A percentile compares a stretch with the other conserved stretches of the same genome.
These are phyloP conservation scores for Clonostachys chloroleuca DNA, from an alignment of 2,329 filamentous ascomycete species.

Conservation along the genomic window DNA sequence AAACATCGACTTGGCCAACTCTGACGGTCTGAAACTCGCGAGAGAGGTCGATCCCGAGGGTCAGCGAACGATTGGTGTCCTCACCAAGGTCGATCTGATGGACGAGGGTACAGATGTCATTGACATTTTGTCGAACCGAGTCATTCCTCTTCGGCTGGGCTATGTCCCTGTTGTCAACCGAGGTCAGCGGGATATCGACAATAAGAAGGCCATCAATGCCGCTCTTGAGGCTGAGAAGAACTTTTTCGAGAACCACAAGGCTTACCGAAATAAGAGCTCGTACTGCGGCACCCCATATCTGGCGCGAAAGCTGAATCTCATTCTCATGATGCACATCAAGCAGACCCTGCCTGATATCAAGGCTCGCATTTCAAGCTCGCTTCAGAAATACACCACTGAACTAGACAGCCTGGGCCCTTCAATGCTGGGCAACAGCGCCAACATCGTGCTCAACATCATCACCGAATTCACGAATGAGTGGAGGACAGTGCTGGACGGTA, in stretches of 20 bases:
- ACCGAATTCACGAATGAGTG: slow-evolving; percentile 99
- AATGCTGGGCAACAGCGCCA: slow-evolving; percentile 91
- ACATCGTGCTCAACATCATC: slow-evolving; percentile 97
- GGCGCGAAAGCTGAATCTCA: slow-evolving; percentile 93
- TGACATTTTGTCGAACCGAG: slow-evolving; percentile 94
- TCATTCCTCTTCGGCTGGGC: slow-evolving; percentile 90
- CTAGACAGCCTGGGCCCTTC: slow-evolving; percentile 83
- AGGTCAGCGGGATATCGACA: slow-evolving; percentile 97
- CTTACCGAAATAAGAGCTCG: slow-evolving; percentile 95
- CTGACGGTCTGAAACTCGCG: slow-evolving; percentile 92
- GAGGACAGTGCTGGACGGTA: slow-evolving; percentile 91
- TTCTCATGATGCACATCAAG: slow-evolving; percentile 99
- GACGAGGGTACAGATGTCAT: slow-evolving; percentile 98
- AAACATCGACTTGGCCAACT: slow-evolving; percentile 98
- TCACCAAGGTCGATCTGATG: slow-evolving; percentile 99
- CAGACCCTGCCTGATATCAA: slow-evolving; percentile 99
- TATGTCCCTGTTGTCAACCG: slow-evolving; percentile 98
- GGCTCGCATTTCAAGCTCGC: slow-evolving; percentile 86
- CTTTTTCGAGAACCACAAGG: slow-evolving; percentile 98
- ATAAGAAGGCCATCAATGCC: slow-evolving; percentile 88
- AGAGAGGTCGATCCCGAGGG: slow-evolving; percentile 96
- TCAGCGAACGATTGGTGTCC: slow-evolving; percentile 94
- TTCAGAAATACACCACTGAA: slow-evolving; percentile 87
- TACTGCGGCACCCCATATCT: slow-evolving; percentile 98
- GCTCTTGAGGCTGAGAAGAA: slow-evolving; percentile 92